Percentiles rank a stretch among this genome's conserved stretches.
Evolutionary conservation across 345 rosid genomes (phyloP).

Genomic region (Turritis glabra): DNA sequence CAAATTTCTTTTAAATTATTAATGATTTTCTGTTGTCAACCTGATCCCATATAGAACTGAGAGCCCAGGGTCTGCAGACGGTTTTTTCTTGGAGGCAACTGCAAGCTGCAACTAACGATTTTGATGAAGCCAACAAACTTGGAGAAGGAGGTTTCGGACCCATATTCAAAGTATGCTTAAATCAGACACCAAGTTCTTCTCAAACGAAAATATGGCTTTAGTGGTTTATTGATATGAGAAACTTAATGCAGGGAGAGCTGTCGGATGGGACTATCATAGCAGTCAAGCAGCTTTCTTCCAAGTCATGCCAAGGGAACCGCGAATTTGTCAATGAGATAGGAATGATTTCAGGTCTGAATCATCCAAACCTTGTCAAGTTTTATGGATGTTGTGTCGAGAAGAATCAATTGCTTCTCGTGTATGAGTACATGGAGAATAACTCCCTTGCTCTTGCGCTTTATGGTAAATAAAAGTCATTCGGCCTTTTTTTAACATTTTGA

Average conservation of each 20-base stretch:
- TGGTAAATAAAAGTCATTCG: conserved; percentile 21
- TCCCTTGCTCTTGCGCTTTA: conserved; percentile 31
- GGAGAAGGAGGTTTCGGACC: conserved; percentile 38
- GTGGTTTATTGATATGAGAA: background rate
- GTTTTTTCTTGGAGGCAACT: conserved; percentile 25
- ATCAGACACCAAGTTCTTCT: background rate
- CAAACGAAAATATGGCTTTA: background rate
- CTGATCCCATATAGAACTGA: background rate
- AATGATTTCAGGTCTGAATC: conserved; percentile 46
- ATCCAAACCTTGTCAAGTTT: conserved; percentile 47
- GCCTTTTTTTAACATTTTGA: background rate
- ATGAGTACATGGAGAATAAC: conserved; percentile 51
- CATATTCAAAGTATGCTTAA: conserved; percentile 26
- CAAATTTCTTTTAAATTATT: too few relatives aligned
- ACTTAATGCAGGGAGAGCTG: conserved; percentile 31
- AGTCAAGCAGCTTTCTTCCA: conserved; percentile 46
- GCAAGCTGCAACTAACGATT: conserved; percentile 24
- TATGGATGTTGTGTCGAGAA: conserved; percentile 47
- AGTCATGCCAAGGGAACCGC: conserved; percentile 45
- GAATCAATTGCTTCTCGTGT: conserved; percentile 41
- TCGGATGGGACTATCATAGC: conserved; percentile 37
- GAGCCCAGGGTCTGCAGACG: background rate
- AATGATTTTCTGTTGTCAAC: too few relatives aligned
- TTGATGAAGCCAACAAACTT: conserved; percentile 19
- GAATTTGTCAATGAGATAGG: conserved; percentile 51